Conservation (phyloP, 2,329 filamentous ascomycete genomes). For the Colletotrichum cuscutae region DNA sequence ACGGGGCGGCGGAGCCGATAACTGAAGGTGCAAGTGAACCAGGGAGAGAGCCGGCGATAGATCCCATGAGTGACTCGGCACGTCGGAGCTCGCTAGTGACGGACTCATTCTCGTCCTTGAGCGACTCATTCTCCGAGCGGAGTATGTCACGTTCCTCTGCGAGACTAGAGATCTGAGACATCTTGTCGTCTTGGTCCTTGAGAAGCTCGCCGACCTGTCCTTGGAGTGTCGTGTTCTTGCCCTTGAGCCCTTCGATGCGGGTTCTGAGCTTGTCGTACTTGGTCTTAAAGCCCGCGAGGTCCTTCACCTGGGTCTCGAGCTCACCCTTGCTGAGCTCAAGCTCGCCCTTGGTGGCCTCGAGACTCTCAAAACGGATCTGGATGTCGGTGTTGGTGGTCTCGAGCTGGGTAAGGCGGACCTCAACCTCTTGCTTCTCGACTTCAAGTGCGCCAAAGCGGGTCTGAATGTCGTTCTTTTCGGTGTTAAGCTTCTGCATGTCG, state of each 20-base stretch:
- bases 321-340: conserved; percentile 19
- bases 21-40: background rate
- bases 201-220: conserved; percentile 26
- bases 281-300: conserved; percentile 29
- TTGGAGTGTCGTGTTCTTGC: conserved; percentile 28
- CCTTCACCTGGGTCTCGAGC: conserved; percentile 29
- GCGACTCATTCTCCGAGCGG: conserved; percentile 23
- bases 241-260: conserved; percentile 27
- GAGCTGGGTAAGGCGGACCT: conserved; percentile 21
- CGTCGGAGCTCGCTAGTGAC: conserved; percentile 31
- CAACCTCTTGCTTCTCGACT: conserved; percentile 24
- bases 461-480: conserved; percentile 17
- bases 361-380: conserved; percentile 17
- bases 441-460: conserved; percentile 21
- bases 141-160: conserved; percentile 29
- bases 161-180: conserved; percentile 30
- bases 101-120: conserved; percentile 33
- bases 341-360: conserved; percentile 30
- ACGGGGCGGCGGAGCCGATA: background rate
- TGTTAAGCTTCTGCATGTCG: conserved; percentile 18
- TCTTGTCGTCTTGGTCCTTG: conserved; percentile 33
- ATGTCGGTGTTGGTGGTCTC: conserved; percentile 26
- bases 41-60: conserved; percentile 6
- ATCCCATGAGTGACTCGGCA: conserved; percentile 29
- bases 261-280: conserved; percentile 33